These are phyloP conservation scores for Trichoderma pleuroti DNA, from an alignment of 2,329 filamentous ascomycete genomes.

Conservation along the genomic window DNA sequence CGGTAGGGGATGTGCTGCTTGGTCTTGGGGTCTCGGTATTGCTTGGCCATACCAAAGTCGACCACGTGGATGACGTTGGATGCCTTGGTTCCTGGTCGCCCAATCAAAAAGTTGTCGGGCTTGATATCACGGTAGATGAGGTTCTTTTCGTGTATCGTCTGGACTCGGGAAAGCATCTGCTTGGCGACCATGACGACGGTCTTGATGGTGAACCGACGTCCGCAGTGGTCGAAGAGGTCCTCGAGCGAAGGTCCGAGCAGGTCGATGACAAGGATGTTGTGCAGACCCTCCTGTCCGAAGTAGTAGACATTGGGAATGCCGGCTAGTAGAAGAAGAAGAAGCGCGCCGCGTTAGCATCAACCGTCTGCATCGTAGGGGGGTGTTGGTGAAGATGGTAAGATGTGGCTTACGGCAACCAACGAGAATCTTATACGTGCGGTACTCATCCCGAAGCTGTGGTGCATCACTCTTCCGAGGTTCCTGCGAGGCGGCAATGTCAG, in stretches of 20 bases:
- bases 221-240: conserved; percentile 96
- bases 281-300: conserved; percentile 95
- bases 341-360: background rate
- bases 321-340: conserved; percentile 59
- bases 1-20: conserved; percentile 98
- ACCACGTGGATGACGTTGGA: conserved; percentile 98
- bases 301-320: conserved; percentile 99
- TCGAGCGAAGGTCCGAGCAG: conserved; percentile 91
- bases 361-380: background rate
- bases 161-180: conserved; percentile 95
- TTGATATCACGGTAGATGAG: conserved; percentile 99
- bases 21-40: conserved; percentile 97
- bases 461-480: conserved; percentile 99
- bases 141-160: conserved; percentile 96
- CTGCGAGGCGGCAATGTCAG: conserved; percentile 40
- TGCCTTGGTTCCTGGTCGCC: conserved; percentile 85
- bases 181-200: conserved; percentile 99
- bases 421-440: conserved; percentile 98
- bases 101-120: conserved; percentile 98
- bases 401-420: conserved; percentile 87
- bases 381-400: background rate
- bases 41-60: conserved; percentile 99
- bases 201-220: conserved; percentile 91
- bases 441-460: conserved; percentile 95
- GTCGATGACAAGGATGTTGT: conserved; percentile 98